Percentiles rank a stretch among this genome's conserved stretches.
These are phyloP conservation scores for Phyllostachys edulis DNA, from an alignment of 176 grass and related monocot genomes.

Conservation along the genomic window DNA sequence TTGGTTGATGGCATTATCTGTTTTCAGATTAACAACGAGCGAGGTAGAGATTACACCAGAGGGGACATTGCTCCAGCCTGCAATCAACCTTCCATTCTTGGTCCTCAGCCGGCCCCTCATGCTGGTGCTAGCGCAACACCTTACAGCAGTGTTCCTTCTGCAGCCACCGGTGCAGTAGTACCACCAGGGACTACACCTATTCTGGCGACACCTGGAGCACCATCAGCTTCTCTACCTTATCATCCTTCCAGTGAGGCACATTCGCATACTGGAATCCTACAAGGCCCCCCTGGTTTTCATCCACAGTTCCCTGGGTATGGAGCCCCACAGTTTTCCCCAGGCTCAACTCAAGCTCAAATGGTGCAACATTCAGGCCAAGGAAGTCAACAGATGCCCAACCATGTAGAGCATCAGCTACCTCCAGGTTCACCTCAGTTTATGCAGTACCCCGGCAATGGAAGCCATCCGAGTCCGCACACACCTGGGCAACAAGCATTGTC, in stretches of 20 bases:
- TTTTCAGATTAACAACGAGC: conserved; percentile 79
- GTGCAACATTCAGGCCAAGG: conserved; percentile 41
- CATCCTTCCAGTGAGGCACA: conserved; percentile 37
- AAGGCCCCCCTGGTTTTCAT: conserved; percentile 44
- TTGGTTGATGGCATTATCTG: conserved; percentile 5
- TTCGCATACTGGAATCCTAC: conserved; percentile 37
- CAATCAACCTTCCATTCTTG: conserved; percentile 71
- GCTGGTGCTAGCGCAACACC: conserved; percentile 14
- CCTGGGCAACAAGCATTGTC: conserved; percentile 35
- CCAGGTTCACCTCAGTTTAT: conserved; percentile 37
- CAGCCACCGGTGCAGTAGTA: conserved; percentile 23
- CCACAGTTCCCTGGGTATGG: conserved; percentile 33
- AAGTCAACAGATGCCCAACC: conserved; percentile 43
- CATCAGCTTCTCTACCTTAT: conserved; percentile 15
- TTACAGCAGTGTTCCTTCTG: conserved; percentile 15
- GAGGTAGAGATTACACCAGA: conserved; percentile 76
- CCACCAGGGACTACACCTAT: conserved; percentile 34
- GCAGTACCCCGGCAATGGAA: conserved; percentile 40
- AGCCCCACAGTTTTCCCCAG: conserved; percentile 38
- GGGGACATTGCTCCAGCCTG: conserved; percentile 41
- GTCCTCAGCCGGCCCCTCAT: conserved; percentile 48
- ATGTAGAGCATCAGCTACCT: conserved; percentile 42
- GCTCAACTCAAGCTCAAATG: conserved; percentile 37
- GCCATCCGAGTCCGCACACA: background rate
- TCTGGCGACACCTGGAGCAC: conserved; percentile 7